Percentiles rank a stretch among this genome's conserved stretches.
Conservation (phyloP, 805 yeast genomes). For the Lipomyces yamanashiensis region DNA sequence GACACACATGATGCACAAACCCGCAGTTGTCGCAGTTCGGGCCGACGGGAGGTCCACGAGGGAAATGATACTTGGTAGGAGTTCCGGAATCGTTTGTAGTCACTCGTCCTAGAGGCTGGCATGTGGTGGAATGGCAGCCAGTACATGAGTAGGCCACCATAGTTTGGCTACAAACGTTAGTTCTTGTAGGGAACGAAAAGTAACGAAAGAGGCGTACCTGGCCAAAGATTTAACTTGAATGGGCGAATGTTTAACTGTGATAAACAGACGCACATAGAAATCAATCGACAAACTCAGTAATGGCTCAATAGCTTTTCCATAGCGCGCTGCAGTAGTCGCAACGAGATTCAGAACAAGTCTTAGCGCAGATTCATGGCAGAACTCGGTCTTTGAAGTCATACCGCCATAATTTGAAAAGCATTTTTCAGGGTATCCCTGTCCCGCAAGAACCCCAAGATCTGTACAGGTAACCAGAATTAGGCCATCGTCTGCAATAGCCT, state of each 20-base stretch:
- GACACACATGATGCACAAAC: conserved; percentile 57
- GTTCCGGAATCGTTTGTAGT: conserved; percentile 40
- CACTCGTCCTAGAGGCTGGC: conserved; percentile 76
- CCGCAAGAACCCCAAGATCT: conserved; percentile 93
- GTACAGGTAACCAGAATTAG: conserved; percentile 90
- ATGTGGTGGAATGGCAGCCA: conserved; percentile 76
- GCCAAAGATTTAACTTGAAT: conserved; percentile 79
- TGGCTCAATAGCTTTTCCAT: conserved; percentile 87
- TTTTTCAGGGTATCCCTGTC: conserved; percentile 94
- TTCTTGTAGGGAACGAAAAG: not conserved
- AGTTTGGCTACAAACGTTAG: conserved; percentile 54
- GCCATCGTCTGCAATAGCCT: conserved; percentile 82
- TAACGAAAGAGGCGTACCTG: conserved; percentile 12
- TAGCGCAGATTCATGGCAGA: conserved; percentile 91
- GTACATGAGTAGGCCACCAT: conserved; percentile 82
- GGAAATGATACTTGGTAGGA: conserved; percentile 61
- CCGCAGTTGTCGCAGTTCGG: conserved; percentile 72
- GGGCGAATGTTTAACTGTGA: conserved; percentile 78
- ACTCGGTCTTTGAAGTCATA: conserved; percentile 75
- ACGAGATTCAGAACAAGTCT: conserved; percentile 79
- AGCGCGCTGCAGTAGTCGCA: conserved; percentile 83
- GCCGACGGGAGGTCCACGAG: conserved; percentile 67
- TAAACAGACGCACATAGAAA: conserved; percentile 85
- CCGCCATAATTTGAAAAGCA: conserved; percentile 96
- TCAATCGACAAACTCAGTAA: conserved; percentile 84